Evolutionary conservation across 495 filamentous ascomycete genomes (phyloP).

Genomic region (Hypoxylon fuscum): DNA sequence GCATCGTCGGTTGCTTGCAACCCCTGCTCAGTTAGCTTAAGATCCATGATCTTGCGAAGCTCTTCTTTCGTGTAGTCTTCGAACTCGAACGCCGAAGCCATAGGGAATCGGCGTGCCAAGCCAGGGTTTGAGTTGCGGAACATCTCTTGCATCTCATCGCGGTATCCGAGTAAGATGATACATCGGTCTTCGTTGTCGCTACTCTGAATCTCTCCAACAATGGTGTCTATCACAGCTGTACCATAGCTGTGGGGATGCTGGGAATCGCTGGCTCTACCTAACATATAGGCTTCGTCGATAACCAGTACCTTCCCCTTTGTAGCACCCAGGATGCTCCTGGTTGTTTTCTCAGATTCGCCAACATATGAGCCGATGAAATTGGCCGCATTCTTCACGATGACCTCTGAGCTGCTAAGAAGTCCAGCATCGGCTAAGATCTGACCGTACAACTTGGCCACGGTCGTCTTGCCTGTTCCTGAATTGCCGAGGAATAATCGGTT

Average conservation of each 20-base stretch:
- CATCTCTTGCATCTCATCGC: conserved; percentile 76
- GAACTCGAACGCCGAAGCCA: conserved; percentile 70
- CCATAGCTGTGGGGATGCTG: conserved; percentile 61
- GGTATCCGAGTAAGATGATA: conserved; percentile 78
- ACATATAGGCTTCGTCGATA: conserved; percentile 77
- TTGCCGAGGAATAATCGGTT: conserved; percentile 74
- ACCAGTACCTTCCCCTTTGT: conserved; percentile 77
- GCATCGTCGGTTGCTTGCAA: conserved; percentile 55
- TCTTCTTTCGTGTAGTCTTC: conserved; percentile 71
- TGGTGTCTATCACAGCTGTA: conserved; percentile 73
- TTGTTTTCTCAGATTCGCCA: conserved; percentile 72
- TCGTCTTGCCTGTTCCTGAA: conserved; percentile 80
- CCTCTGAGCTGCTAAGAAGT: conserved; percentile 45
- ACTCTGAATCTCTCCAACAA: conserved; percentile 79
- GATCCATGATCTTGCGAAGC: conserved; percentile 62
- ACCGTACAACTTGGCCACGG: conserved; percentile 75
- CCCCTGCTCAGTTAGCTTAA: conserved; percentile 61
- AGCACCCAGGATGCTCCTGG: conserved; percentile 70
- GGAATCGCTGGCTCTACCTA: conserved; percentile 32
- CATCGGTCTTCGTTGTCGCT: conserved; percentile 78
- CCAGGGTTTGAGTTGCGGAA: conserved; percentile 82
- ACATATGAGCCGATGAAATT: conserved; percentile 73
- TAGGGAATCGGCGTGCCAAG: conserved; percentile 71
- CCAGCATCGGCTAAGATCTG: conserved; percentile 68
- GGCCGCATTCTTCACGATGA: conserved; percentile 60